Base-by-base conservation (phyloP, 139 green algal species). In the Edaphochlamys debaryana region DNA sequence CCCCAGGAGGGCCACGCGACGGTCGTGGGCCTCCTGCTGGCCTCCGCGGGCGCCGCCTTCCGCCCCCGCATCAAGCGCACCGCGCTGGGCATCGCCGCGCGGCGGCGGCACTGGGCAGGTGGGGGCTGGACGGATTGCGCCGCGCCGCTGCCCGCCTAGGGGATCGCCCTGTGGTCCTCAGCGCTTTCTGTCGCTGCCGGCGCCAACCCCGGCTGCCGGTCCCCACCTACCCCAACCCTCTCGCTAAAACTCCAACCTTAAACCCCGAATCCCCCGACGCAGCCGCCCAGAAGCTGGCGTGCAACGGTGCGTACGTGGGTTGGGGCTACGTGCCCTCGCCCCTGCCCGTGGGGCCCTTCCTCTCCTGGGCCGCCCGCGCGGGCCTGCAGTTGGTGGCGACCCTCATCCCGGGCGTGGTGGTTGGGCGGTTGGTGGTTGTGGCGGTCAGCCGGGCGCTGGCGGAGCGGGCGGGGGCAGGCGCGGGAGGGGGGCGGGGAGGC, bases 31-130 rank as follows among this genome's bases (percentile, higher is more conserved):
- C 8, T 50, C 37, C 67, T 72, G 38, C 67, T 52, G 67, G n/a
- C n/a, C n/a, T n/a, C n/a, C n/a, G 1, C 8, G 67, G 37, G 20
- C 2, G 67, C 37, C 11, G 23, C 37, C 20, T 72, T 32, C 37
- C 37, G 20, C 7, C 67, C 8, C 37, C 22, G 37, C 23, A 22
- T 72, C 6, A 72, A 72, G 37, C 67, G 38, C 37, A 27, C 22
- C 37, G 67, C 67, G 67, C 38, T 72, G 38, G 22, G 23, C 7
- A 15, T 40, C 37, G 67, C 67, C 37, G 67, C 22, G 67, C 23
- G 37, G 67, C 67, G 37, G 67, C 37, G 67, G 67, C 67, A 52
- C 37, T n/a, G n/a, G n/a, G n/a, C n/a, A n/a, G n/a, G n/a, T n/a
- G n/a, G n/a, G n/a, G n/a, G n/a, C n/a, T n/a, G n/a, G n/a, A n/a